Conservation (phyloP, 768 basidiomycete genomes). For the Guyanaporus albipodus region DNA sequence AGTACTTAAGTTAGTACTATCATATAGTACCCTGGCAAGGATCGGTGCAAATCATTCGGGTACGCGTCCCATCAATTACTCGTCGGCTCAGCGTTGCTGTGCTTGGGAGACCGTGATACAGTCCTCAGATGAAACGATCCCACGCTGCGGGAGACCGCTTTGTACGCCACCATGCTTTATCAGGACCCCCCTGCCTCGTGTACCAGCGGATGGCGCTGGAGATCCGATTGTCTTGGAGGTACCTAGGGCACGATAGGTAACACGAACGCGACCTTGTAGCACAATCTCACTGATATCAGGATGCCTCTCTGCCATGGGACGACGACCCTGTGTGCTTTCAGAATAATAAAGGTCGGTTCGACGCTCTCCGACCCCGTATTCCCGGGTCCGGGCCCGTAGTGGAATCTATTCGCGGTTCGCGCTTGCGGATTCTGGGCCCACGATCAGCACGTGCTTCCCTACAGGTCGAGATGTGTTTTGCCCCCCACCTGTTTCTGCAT, state of each 20-base stretch:
- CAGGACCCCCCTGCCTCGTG: conserved; percentile 20
- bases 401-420: conserved; percentile 13
- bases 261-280: neutral
- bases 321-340: conserved; percentile 18
- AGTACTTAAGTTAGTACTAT: no score
- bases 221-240: conserved; percentile 17
- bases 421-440: conserved; percentile 16
- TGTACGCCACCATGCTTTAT: conserved; percentile 8
- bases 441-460: conserved; percentile 25
- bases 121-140: conserved; percentile 8
- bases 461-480: conserved; percentile 13
- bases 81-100: neutral
- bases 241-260: conserved; percentile 20
- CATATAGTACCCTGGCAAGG: no score
- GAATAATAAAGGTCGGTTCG: conserved; percentile 22
- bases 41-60: conserved; percentile 3
- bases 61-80: neutral
- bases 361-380: conserved; percentile 2
- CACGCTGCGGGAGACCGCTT: conserved; percentile 7
- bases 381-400: conserved; percentile 1
- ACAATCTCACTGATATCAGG: conserved; percentile 19
- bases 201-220: conserved; percentile 5
- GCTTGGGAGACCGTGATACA: neutral
- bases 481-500: conserved; percentile 20
- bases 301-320: conserved; percentile 19